These are phyloP conservation scores for Sonneratia alba DNA, from an alignment of 345 rosid genomes.

Conservation along the genomic window DNA sequence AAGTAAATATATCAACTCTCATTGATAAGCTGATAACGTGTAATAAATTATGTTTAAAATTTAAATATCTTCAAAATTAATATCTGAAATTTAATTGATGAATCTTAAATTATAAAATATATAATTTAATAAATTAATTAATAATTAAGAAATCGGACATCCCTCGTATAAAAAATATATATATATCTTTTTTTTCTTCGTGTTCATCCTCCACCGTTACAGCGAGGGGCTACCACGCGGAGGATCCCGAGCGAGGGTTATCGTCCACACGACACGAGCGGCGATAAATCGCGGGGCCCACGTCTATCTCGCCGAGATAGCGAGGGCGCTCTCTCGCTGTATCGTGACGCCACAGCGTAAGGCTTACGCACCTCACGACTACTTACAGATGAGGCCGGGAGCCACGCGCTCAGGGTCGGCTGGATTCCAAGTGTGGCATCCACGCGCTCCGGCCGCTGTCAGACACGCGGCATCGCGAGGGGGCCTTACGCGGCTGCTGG, in stretches of 20 bases:
- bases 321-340: not conserved
- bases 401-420: slow-evolving; percentile 1
- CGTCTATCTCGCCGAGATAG: not conserved
- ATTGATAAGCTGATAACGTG: too few relatives aligned
- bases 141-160: too few relatives aligned
- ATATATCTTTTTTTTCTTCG: not conserved
- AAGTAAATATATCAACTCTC: too few relatives aligned
- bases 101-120: too few relatives aligned
- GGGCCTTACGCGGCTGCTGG: not conserved
- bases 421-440: not conserved
- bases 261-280: not conserved
- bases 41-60: too few relatives aligned
- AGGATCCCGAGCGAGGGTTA: not conserved
- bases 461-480: not conserved
- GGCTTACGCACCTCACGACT: slow-evolving; percentile 8
- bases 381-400: not conserved
- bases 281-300: not conserved
- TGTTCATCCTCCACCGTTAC: not conserved
- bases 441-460: not conserved
- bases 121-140: too few relatives aligned
- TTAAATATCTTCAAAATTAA: too few relatives aligned
- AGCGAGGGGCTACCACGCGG: not conserved
- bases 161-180: too few relatives aligned
- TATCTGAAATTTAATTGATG: too few relatives aligned
- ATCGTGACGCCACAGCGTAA: slow-evolving; percentile 3